These are phyloP conservation scores for Tanacetum coccineum DNA, from an alignment of 129 eudicot species.

Conservation along the genomic window DNA sequence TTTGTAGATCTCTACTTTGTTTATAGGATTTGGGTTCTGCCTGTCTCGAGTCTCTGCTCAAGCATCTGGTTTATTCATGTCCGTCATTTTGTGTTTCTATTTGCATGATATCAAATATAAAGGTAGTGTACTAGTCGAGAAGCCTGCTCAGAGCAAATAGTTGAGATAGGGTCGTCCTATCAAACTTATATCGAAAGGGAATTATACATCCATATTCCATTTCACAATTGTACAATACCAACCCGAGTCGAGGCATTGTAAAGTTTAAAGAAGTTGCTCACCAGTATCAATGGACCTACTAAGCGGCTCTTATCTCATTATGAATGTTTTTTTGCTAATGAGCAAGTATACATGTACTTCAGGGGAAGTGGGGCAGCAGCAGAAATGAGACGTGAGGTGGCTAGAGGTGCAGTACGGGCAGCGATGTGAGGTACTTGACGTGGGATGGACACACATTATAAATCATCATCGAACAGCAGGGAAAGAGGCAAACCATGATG, in stretches of 20 bases:
- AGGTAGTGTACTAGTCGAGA: too few relatives aligned
- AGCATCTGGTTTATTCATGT: constrained; percentile 92
- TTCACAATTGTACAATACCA: too few relatives aligned
- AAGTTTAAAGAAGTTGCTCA: too few relatives aligned
- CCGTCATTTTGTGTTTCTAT: neutral
- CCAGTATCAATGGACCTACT: neutral
- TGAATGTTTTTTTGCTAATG: constrained; percentile 9
- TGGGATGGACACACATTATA: constrained; percentile 1
- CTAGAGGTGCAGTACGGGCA: constrained; percentile 81
- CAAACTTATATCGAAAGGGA: too few relatives aligned
- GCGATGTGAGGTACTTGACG: constrained; percentile 46
- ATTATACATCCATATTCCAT: too few relatives aligned
- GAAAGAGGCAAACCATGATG: constrained; percentile 6
- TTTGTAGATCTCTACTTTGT: constrained; percentile 59
- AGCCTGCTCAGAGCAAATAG: too few relatives aligned
- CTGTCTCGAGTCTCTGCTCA: constrained; percentile 57
- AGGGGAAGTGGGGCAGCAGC: constrained; percentile 97
- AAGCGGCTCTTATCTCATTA: neutral
- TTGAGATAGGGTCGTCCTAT: too few relatives aligned
- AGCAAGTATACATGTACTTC: constrained; percentile 99
- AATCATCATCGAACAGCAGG: constrained; percentile 3
- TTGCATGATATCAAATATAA: neutral
- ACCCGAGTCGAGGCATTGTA: too few relatives aligned
- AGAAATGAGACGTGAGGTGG: constrained; percentile 83
- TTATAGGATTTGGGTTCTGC: constrained; percentile 65